Base-by-base conservation (phyloP, 805 yeast species). In the Clavispora santaluciae region DNA sequence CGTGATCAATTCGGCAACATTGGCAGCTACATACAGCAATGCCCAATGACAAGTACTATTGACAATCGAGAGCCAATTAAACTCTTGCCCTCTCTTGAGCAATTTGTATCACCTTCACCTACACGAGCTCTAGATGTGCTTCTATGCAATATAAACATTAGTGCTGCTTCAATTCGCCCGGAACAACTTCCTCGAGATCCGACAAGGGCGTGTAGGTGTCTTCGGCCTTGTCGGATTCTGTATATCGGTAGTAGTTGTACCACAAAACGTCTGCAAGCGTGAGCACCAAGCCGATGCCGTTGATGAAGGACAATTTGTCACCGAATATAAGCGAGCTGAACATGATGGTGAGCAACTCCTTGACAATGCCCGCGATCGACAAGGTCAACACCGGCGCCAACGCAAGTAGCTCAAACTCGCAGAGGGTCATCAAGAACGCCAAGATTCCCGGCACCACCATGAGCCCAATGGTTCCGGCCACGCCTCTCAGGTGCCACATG, bases 351-450 rank as follows among this genome's bases (percentile, higher is more conserved):
- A 90, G 67, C 12, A 93, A 70, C 60, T 93, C 99, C 58, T 93
- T 93, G 59, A 91, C 86, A 13, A 93, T 86, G 1, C 99, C 99
- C 0, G 95, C 95, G 33, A 93, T 78, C 5, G 95, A 82, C 22
- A 93, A 64, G 0, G 99, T 90, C 34, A 90, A 71, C 11, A 93
- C 88, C 41, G 87, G 85, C 0, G 96, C 86, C 33, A 82, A 78
- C 41, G 85, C 83, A 39, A 93, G 72, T 6, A 93, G 77, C 42
- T 85, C 81, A 64, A 86, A 90, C 60, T 91, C 99, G 51, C 86
- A 79, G 2, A 88, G 63, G 0, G 96, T 91, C 91, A 93, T 84
- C 57, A 85, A 75, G 56, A 90, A 90, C 2, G 96, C 98, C 29
- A 86, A 64, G 2, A 86, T 46, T 0, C 98, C 98, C 0, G 99